phyloP scores from a whole-genome alignment of 768 basidiomycete species.

The Lentinula sp. region DNA sequence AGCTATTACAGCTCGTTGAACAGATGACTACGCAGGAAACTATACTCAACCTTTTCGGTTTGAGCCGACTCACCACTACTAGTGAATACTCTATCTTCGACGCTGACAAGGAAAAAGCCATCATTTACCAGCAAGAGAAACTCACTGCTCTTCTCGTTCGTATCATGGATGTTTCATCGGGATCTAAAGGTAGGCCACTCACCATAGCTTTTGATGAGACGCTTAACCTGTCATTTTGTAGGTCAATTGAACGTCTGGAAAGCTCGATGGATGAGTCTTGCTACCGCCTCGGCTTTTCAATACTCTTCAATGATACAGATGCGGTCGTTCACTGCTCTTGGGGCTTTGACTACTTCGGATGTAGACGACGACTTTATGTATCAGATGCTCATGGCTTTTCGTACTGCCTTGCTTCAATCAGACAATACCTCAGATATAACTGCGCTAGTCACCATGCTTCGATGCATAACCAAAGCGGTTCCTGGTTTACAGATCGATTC shows the following conservation, averaged over 20 bases:
- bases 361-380: slow-evolving; percentile 93
- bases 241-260: slow-evolving; percentile 85
- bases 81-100: slow-evolving; percentile 66
- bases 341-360: slow-evolving; percentile 74
- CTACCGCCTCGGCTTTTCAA: slow-evolving; percentile 87
- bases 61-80: slow-evolving; percentile 52
- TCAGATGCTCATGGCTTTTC: slow-evolving; percentile 87
- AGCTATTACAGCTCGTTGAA: slow-evolving; percentile 57
- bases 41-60: slow-evolving; percentile 66
- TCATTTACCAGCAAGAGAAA: slow-evolving; percentile 60
- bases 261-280: slow-evolving; percentile 88
- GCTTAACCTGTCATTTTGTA: slow-evolving; percentile 17
- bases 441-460: slow-evolving; percentile 81
- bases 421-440: slow-evolving; percentile 56
- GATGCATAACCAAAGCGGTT: slow-evolving; percentile 75
- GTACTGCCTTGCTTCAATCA: slow-evolving; percentile 61
- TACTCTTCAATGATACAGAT: slow-evolving; percentile 84
- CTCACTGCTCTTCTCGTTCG: slow-evolving; percentile 58
- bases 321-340: slow-evolving; percentile 79
- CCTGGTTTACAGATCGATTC: slow-evolving; percentile 64
- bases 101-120: slow-evolving; percentile 41
- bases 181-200: slow-evolving; percentile 53
- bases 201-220: not conserved
- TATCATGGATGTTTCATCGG: slow-evolving; percentile 59
- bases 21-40: slow-evolving; percentile 51